Base-by-base conservation (phyloP, 306 rosid genomes). In the Begonia peltatifolia region DNA sequence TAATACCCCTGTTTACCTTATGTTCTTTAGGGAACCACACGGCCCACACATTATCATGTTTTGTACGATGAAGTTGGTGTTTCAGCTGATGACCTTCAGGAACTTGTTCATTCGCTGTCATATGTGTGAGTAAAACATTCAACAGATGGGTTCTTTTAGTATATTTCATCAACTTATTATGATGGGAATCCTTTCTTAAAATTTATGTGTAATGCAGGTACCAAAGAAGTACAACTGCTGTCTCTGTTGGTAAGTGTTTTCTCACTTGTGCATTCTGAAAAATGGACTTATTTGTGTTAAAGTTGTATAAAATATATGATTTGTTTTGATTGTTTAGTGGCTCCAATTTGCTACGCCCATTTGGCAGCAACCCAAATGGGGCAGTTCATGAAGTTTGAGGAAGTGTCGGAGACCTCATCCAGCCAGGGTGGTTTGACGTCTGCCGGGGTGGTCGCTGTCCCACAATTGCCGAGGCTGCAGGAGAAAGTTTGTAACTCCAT, bases 291-390 rank as follows among this genome's bases (percentile, higher is more conserved):
- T 20, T 20, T 51, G 6, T 16, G 9, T 2, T 8, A 10, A 13
- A 12, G 4, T 51, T 3, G 11, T 14, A 5, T 50, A 16, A 10
- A 14, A 50, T 50, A 9, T 12, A 13, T 50, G 16, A 9, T 9
- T 18, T 18, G 0, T 53, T 35, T 46, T 11, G 10, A 38, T 2
- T 49, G 2, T 79, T 77, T 83, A 89, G 97, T 89, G 66, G 94
- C 97, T n/a, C 97, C 97, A 0, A 63, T 89, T 12, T 84, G 95
- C 69, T 89, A 84, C 63, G 97, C 97, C 0, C 97, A 89, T 70
- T 60, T 89, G 63, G 97, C 97, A 4, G 97, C 97, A 15, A 49
- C 83, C 7, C 95, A 84, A 55, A 55, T 89, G 52, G 86, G 83
- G 0, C 90, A 82, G 57, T 84, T 89, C 22, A 73, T 89, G 64